phyloP scores from a whole-genome alignment of 805 yeast genomes.

The Candida nitratophila region DNA sequence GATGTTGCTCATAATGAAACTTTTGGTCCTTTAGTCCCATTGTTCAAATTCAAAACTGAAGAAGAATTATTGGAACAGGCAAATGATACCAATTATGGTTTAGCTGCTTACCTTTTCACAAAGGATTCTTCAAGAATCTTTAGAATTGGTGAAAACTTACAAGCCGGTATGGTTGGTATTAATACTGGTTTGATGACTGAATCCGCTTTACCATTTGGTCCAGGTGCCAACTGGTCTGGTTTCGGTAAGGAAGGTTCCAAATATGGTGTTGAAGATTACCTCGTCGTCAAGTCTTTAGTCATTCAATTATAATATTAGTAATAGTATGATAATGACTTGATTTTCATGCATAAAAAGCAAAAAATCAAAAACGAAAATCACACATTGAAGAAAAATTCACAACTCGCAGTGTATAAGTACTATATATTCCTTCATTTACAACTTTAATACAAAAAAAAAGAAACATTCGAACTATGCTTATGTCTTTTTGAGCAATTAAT shows the following conservation, averaged over 20 bases:
- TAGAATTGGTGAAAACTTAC: conserved; percentile 58
- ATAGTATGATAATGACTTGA: no score
- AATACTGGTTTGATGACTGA: conserved; percentile 70
- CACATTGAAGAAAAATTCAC: no score
- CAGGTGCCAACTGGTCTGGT: conserved; percentile 69
- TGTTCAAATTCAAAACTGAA: conserved; percentile 56
- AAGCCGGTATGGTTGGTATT: conserved; percentile 78
- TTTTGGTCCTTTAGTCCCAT: conserved; percentile 74
- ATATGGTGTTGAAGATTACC: conserved; percentile 70
- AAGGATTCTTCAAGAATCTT: conserved; percentile 46
- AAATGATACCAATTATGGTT: conserved; percentile 63
- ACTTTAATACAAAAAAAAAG: no score
- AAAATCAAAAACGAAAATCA: not conserved
- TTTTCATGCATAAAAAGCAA: not conserved
- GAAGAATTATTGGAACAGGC: conserved; percentile 59
- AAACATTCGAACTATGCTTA: no score
- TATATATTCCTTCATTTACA: no score
- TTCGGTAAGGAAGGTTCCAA: conserved; percentile 77
- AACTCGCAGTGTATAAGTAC: no score
- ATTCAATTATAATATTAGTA: conserved; percentile 29
- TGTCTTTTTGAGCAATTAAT: no score
- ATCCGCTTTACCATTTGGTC: conserved; percentile 63
- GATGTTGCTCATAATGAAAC: conserved; percentile 62
- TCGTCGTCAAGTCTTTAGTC: conserved; percentile 57
- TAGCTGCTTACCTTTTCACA: conserved; percentile 72